These are phyloP conservation scores for Fusarium nygamai DNA, from an alignment of 2,329 filamentous ascomycete species.

Conservation along the genomic window DNA sequence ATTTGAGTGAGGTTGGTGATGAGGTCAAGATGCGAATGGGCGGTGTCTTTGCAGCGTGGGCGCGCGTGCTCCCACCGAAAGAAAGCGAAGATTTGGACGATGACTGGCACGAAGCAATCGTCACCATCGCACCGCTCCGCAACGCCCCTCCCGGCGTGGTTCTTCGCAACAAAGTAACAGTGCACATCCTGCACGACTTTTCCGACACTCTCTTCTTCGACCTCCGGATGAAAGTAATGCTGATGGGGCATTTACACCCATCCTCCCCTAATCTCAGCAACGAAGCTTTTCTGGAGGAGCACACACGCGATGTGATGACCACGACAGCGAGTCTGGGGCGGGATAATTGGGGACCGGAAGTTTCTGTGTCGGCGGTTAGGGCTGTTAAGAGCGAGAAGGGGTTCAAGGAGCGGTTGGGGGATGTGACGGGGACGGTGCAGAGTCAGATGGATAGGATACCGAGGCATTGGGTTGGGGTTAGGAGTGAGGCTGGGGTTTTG, in stretches of 20 bases:
- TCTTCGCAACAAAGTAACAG: slow-evolving; percentile 59
- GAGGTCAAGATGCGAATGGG: slow-evolving; percentile 63
- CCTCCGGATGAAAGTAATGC: slow-evolving; percentile 59
- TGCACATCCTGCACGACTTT: slow-evolving; percentile 65
- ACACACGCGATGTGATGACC: slow-evolving; percentile 54
- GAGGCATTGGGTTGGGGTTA: slow-evolving; percentile 66
- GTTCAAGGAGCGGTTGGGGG: slow-evolving; percentile 57
- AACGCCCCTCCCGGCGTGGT: slow-evolving; percentile 58
- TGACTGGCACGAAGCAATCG: slow-evolving; percentile 68
- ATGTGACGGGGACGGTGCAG: slow-evolving; percentile 61
- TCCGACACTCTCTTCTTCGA: slow-evolving; percentile 54
- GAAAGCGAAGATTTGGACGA: slow-evolving; percentile 46
- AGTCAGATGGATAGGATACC: slow-evolving; percentile 67
- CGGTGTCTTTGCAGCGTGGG: slow-evolving; percentile 75
- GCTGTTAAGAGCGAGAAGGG: slow-evolving; percentile 54
- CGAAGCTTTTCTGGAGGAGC: slow-evolving; percentile 44
- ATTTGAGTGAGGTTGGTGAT: slow-evolving; percentile 61
- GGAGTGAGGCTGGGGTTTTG: slow-evolving; percentile 58
- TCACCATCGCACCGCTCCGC: slow-evolving; percentile 64
- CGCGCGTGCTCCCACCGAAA: slow-evolving; percentile 52
- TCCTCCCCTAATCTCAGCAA: slow-evolving; percentile 28
- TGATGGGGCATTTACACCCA: slow-evolving; percentile 69
- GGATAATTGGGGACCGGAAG: slow-evolving; percentile 56
- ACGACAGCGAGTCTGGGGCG: slow-evolving; percentile 59
- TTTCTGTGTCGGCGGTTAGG: slow-evolving; percentile 51